A percentile compares a stretch with the other conserved stretches of the same genome.
phyloP scores from a whole-genome alignment of 2,329 filamentous ascomycete genomes.

The Cladosporium austrohemisphaericum region DNA sequence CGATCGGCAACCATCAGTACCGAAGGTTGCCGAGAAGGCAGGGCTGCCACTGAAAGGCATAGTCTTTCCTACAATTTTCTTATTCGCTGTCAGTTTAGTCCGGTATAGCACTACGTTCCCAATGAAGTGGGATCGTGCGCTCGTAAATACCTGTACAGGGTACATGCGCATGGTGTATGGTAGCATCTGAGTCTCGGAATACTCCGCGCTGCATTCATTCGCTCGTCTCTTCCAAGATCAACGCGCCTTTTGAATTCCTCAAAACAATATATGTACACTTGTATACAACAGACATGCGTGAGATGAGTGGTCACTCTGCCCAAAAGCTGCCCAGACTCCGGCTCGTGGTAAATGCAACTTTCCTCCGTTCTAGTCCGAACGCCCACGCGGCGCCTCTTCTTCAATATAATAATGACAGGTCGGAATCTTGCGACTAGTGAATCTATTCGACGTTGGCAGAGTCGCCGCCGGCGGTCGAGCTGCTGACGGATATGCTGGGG shows the following conservation, averaged over 20 bases:
- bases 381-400: background rate
- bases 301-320: background rate
- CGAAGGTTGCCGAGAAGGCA: slow-evolving; percentile 6
- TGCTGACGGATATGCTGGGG: slow-evolving; percentile 49
- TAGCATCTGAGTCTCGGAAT: too few species aligned
- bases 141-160: too few species aligned
- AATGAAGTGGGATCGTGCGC: too few species aligned
- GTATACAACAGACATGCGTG: slow-evolving; percentile 13
- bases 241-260: background rate
- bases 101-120: too few species aligned
- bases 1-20: background rate
- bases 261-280: slow-evolving; percentile 16
- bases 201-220: too few species aligned
- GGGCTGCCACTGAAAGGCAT: too few species aligned
- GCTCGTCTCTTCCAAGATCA: background rate
- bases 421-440: background rate
- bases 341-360: slow-evolving; percentile 11
- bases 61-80: too few species aligned
- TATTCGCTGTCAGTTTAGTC: too few species aligned
- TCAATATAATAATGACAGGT: slow-evolving; percentile 5
- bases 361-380: background rate
- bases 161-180: too few species aligned
- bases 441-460: slow-evolving; percentile 13
- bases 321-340: slow-evolving; percentile 9
- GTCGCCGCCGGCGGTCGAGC: slow-evolving; percentile 23